Percentiles rank a stretch among this genome's conserved stretches.
Conservation (phyloP, 495 filamentous ascomycete species). For the Aspergillus bridgeri region DNA sequence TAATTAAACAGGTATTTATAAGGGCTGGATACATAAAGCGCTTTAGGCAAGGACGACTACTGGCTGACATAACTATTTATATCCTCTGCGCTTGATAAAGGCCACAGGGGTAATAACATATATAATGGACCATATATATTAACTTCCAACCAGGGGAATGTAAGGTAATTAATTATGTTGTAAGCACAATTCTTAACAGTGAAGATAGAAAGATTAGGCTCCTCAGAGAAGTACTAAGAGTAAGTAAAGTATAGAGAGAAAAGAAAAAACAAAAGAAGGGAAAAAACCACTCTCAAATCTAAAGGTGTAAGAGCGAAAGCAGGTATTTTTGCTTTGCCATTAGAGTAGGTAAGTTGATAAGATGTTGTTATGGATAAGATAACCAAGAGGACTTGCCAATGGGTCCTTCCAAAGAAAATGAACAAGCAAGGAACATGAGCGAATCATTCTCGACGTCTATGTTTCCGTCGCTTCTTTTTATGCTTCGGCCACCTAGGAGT, state of each 20-base stretch:
- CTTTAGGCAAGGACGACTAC: no score
- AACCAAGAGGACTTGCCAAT: not conserved
- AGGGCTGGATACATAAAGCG: no score
- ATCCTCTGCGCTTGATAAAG: no score
- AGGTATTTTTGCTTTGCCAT: not conserved
- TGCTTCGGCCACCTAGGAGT: slow-evolving; percentile 8
- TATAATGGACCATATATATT: not conserved
- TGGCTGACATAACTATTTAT: no score
- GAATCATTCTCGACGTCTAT: slow-evolving; percentile 5
- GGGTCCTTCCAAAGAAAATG: not conserved
- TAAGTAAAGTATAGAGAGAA: not conserved
- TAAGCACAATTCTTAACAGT: not conserved
- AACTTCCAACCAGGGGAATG: not conserved
- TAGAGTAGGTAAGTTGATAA: not conserved
- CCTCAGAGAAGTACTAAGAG: not conserved
- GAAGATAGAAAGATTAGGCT: not conserved
- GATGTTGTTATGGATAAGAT: no score
- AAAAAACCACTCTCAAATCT: no score
- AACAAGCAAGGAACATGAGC: not conserved
- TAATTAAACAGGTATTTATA: no score
- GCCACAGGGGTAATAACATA: not conserved
- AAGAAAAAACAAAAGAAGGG: no score
- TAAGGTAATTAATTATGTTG: not conserved
- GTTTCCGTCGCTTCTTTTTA: slow-evolving; percentile 12
- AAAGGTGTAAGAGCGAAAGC: no score